phyloP scores from a whole-genome alignment of 345 rosid genomes.

The Salix udensis region DNA sequence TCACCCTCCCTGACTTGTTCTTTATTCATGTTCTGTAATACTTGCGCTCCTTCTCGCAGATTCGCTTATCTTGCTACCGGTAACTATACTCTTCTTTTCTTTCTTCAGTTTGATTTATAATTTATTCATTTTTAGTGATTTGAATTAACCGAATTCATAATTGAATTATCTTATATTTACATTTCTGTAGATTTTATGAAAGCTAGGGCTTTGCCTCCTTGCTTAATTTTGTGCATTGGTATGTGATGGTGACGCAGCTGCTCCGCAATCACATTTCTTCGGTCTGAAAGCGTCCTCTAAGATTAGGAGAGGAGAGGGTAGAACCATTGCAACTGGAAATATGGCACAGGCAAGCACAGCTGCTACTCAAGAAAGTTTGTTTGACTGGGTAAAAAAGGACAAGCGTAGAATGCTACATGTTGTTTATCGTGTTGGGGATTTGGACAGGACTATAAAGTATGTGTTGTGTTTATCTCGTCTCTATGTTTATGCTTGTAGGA shows the following conservation, averaged over 20 bases:
- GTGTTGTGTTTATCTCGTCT: neutral
- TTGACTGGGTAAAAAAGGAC: constrained; percentile 50
- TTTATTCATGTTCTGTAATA: constrained; percentile 40
- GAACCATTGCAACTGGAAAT: constrained; percentile 46
- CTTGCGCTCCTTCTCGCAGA: constrained; percentile 42
- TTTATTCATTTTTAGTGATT: neutral
- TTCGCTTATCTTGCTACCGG: constrained; percentile 44
- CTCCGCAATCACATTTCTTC: constrained; percentile 46
- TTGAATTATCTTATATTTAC: neutral
- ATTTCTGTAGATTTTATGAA: neutral
- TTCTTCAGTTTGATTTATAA: neutral
- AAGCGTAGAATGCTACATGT: constrained; percentile 92
- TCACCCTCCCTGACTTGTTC: constrained; percentile 30
- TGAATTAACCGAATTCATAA: neutral
- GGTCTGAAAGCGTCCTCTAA: constrained; percentile 44
- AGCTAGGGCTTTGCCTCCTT: neutral
- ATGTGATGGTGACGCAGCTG: constrained; percentile 40
- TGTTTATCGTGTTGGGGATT: constrained; percentile 95
- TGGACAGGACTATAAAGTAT: constrained; percentile 92
- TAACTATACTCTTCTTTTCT: constrained; percentile 11
- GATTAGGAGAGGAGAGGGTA: constrained; percentile 44
- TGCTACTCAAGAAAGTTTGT: constrained; percentile 54
- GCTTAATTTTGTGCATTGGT: constrained; percentile 2
- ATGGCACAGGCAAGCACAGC: constrained; percentile 58
- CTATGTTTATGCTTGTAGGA: neutral